A percentile compares a stretch with the other conserved stretches of the same genome.
phyloP scores from a whole-genome alignment of 805 yeast species.

The Ogataea zsoltii region DNA sequence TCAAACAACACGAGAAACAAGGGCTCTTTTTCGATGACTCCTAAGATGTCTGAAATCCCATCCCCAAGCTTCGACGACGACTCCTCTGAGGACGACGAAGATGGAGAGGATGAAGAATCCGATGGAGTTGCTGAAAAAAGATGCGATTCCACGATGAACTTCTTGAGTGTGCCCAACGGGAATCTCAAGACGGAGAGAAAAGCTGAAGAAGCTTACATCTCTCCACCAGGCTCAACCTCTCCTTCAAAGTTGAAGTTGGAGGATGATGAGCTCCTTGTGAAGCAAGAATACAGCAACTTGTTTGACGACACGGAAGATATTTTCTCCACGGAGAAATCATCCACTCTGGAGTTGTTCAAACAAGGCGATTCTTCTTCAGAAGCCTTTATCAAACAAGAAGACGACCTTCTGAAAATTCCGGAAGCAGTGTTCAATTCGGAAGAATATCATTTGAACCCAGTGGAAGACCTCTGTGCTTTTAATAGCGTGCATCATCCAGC shows the following conservation, averaged over 20 bases:
- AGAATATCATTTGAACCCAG: constrained; percentile 20
- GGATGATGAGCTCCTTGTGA: constrained; percentile 26
- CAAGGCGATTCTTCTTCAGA: constrained; percentile 23
- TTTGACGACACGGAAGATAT: constrained; percentile 28
- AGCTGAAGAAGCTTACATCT: constrained; percentile 23
- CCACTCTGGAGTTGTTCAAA: constrained; percentile 28
- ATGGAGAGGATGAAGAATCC: constrained; percentile 17
- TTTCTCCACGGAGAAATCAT: constrained; percentile 20
- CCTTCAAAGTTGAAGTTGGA: constrained; percentile 32
- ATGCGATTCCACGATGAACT: background rate
- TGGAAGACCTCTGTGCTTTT: constrained; percentile 36
- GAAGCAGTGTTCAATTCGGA: constrained; percentile 14
- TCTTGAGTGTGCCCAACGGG: constrained; percentile 4
- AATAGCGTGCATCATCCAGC: constrained; percentile 44
- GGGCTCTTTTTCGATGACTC: background rate
- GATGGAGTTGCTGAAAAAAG: constrained; percentile 6
- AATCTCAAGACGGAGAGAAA: constrained; percentile 17
- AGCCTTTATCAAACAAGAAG: constrained; percentile 20
- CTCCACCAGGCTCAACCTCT: constrained; percentile 35
- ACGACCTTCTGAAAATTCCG: constrained; percentile 17
- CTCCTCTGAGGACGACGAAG: constrained; percentile 26
- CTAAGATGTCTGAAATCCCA: constrained; percentile 18
- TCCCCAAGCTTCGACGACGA: constrained; percentile 27
- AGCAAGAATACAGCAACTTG: constrained; percentile 30
- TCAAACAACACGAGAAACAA: constrained; percentile 6